Evolutionary conservation across 1,139 yeast genomes (phyloP), one percentile per base, ranked within the genome.

Genomic region (Pneumocystis jirovecii): DNA sequence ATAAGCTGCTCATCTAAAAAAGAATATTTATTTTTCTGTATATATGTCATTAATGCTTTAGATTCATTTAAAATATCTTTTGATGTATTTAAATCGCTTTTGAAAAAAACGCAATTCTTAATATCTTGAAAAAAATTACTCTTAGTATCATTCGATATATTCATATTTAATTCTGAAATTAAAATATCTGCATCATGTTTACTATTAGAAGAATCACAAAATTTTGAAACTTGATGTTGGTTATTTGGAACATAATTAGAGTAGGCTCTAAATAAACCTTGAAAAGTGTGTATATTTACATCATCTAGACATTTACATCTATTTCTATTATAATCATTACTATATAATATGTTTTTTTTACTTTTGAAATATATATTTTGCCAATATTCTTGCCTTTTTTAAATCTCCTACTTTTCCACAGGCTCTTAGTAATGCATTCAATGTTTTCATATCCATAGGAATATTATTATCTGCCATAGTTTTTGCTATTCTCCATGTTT

Each of bases 401-500:
- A 66, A 34, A 40, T 66, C 67, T 2, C 64, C 37, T 25, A n/a
- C 40, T 31, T 39, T 37, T 7, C 56, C 62, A 31, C 67, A 66
- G 6, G 64, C 65, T 15, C 63, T 61, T 17, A 66, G 44, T 25
- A 66, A 61, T 34, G 65, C 56, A 45, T 64, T 64, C 61, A 65
- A 66, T 3, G 67, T 65, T 3, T 35, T 39, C 45, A 45, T 61
- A 61, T 65, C 66, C 57, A 66, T 61, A 7, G 50, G 62, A 39
- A 64, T 31, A 25, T 56, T 61, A 44, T 34, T 60, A 37, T 61
- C 61, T 35, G 45, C 19, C 63, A 66, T 64, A 29, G 7, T 35
- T 31, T 66, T 66, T 12, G 66, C 68, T 29, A 66, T 62, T 10
- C 42, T 61, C 67, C 67, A 66, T 12, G 66, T 63, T 34, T 66